These are phyloP conservation scores for Plasmopara muralis DNA, from an alignment of 352 stramenopile genomes.

Conservation along the genomic window DNA sequence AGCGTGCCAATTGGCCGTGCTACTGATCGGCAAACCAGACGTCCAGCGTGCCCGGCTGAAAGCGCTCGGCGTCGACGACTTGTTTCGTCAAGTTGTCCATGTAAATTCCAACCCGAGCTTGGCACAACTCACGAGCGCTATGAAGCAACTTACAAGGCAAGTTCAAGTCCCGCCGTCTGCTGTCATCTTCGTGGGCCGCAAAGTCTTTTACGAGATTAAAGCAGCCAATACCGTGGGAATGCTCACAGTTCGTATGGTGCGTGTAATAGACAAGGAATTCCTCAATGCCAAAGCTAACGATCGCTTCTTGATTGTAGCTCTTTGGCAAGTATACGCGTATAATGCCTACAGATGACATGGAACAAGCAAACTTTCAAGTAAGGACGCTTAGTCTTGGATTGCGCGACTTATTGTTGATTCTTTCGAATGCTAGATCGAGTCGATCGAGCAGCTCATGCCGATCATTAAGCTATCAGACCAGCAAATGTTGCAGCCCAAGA, in stretches of 20 bases:
- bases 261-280: slow-evolving; percentile 9
- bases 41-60: slow-evolving; percentile 70
- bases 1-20: slow-evolving; percentile 51
- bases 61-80: slow-evolving; percentile 51
- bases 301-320: slow-evolving; percentile 30
- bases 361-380: slow-evolving; percentile 77
- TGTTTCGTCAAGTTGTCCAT: slow-evolving; percentile 62
- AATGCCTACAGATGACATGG: slow-evolving; percentile 80
- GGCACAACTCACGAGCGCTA: slow-evolving; percentile 51
- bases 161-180: slow-evolving; percentile 63
- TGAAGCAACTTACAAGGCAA: slow-evolving; percentile 60
- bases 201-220: slow-evolving; percentile 86
- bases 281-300: background rate
- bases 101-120: slow-evolving; percentile 62
- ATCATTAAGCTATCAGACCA: slow-evolving; percentile 75
- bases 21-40: slow-evolving; percentile 69
- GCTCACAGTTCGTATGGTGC: slow-evolving; percentile 70
- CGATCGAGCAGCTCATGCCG: slow-evolving; percentile 65
- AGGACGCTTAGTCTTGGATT: background rate
- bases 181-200: slow-evolving; percentile 77
- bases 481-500: slow-evolving; percentile 75
- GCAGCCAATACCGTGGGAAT: slow-evolving; percentile 73
- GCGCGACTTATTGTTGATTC: background rate
- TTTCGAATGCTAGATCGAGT: slow-evolving; percentile 44
- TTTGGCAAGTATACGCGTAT: slow-evolving; percentile 80